Evolutionary conservation across 805 yeast species (phyloP), one percentile per base, ranked within the genome.

Genomic region (Candida ponderosae): DNA sequence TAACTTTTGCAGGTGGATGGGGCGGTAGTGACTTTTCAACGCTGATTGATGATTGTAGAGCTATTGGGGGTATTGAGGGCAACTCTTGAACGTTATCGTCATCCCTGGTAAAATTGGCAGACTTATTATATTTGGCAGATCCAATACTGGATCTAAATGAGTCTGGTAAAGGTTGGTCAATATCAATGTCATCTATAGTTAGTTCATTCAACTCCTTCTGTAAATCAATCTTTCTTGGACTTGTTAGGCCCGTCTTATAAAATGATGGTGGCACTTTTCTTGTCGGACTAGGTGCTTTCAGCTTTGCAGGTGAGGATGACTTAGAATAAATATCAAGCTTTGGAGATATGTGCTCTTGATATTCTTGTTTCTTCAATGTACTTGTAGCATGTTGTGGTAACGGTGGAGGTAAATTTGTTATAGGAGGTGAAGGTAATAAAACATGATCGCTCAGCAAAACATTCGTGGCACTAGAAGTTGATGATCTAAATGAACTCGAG

Each of bases 311-410:
- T 1, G 23, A 20, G 14, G 35, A 23, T 26, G 35, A 29, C 27
- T 26, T 33, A 26, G 18, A 11, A 6, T 11, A n/a, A 17, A 5
- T 6, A 17, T 17, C 18, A 10, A 18, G 17, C 4, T 23, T 17
- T n/a, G 21, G 18, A n/a, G 30, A 17, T 8, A 14, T 17, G 11
- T 33, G 17, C 18, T 13, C 6, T 29, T 14, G 9, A 10, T 29
- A 14, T 16, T 13, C 4, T 11, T 29, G 31, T 29, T 18, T 7
- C 10, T 29, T 10, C 10, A 14, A 11, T 5, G 28, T 11, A 11
- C 28, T 24, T 6, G 14, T 13, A 21, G 11, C 11, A 6, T 53
- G 58, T 3, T 56, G 40, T 7, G 58, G 58, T 11, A 52, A 42
- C 7, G 58, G 56, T 10, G 58, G 58, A 13, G 56, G 47, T 17